Conservation (phyloP, 106 monocot genomes). For the Vanilla planifolia region DNA sequence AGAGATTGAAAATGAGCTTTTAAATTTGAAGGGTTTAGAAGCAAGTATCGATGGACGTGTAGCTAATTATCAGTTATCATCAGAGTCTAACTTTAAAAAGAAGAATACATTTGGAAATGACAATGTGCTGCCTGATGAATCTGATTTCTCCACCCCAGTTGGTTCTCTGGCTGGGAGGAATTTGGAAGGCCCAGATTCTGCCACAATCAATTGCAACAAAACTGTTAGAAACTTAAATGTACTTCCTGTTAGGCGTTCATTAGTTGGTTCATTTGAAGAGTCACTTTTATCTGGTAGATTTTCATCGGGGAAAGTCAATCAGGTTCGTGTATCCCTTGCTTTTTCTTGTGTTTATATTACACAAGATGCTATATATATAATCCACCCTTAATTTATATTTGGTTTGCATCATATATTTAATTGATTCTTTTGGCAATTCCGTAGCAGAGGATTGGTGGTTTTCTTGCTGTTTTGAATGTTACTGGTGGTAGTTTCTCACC, state of each 20-base stretch:
- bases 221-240: conserved; percentile 26
- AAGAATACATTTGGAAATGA: conserved; percentile 18
- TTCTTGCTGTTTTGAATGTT: conserved; percentile 82
- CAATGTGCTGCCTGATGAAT: conserved; percentile 25
- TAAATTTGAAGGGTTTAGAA: conserved; percentile 7
- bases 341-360: background rate
- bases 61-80: conserved; percentile 4
- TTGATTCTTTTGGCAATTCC: conserved; percentile 12
- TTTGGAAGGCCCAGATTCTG: conserved; percentile 20
- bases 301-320: conserved; percentile 54
- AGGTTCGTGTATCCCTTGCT: conserved; percentile 27
- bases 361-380: background rate
- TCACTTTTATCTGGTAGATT: conserved; percentile 89
- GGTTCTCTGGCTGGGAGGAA: conserved; percentile 3
- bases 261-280: conserved; percentile 98
- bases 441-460: conserved; percentile 83
- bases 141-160: conserved; percentile 32
- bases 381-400: conserved; percentile 3
- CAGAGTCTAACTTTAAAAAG: conserved; percentile 13
- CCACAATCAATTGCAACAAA: conserved; percentile 24
- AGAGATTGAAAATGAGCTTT: conserved; percentile 34
- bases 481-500: conserved; percentile 82
- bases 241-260: conserved; percentile 68
- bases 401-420: background rate
- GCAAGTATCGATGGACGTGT: conserved; percentile 16